These are phyloP conservation scores for Dipodascus geniculatus DNA, from an alignment of 805 yeast species.

Conservation along the genomic window DNA sequence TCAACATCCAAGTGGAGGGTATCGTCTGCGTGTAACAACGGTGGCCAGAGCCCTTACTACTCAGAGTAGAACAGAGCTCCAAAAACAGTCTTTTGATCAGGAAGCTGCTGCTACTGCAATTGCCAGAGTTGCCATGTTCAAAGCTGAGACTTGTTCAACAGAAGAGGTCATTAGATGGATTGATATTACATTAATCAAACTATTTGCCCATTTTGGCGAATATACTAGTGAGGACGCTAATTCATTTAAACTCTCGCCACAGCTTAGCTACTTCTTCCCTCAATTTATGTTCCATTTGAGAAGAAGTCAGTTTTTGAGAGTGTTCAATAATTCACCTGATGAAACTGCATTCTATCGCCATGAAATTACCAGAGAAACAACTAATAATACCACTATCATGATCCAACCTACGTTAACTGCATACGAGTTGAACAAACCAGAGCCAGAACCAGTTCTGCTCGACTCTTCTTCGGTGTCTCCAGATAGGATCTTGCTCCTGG, in stretches of 20 bases:
- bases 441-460: constrained; percentile 72
- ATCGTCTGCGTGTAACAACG: constrained; percentile 79
- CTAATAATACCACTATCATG: constrained; percentile 85
- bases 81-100: constrained; percentile 54
- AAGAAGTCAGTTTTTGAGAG: constrained; percentile 85
- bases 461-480: constrained; percentile 83
- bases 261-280: constrained; percentile 68
- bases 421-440: constrained; percentile 62
- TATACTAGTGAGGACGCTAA: constrained; percentile 68
- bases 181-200: constrained; percentile 69
- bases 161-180: constrained; percentile 88
- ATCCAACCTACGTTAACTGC: constrained; percentile 89
- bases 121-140: constrained; percentile 76
- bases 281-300: constrained; percentile 88
- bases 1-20: constrained; percentile 80
- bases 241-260: constrained; percentile 67
- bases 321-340: constrained; percentile 93
- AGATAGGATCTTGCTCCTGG: constrained; percentile 70
- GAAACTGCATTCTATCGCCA: constrained; percentile 93
- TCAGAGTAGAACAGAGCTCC: constrained; percentile 32
- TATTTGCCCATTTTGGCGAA: constrained; percentile 81
- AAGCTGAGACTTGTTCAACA: constrained; percentile 55
- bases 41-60: constrained; percentile 35
- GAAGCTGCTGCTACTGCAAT: constrained; percentile 91
- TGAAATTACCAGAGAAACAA: constrained; percentile 74